Base-by-base conservation (phyloP, 768 basidiomycete genomes). In the Lactarius tabidus region DNA sequence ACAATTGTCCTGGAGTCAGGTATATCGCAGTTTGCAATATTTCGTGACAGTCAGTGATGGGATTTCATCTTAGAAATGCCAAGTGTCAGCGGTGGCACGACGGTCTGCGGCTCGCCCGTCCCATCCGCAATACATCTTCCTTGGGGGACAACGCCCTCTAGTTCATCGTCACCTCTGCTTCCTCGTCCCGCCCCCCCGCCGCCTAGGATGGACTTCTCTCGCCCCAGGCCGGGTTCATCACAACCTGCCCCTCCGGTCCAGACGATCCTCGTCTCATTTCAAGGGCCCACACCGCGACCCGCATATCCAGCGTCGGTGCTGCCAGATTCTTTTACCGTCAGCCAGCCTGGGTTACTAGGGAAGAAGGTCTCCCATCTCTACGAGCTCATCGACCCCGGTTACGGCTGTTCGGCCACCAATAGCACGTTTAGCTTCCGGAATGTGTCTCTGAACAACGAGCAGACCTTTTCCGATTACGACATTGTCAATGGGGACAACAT, bases 1-100 rank as follows among this genome's bases (percentile, higher is more conserved):
- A 65, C 56, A 17, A 52, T 65, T 52, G 18, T 26, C 26, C 23
- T 57, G 6, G 31, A 52, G 39, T 53, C 60, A 20, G 64, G 64
- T 65, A 53, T 38, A 36, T 51, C n/a, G 18, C 18, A 6, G 9
- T 10, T 35, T 35, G 5, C 29, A 31, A 14, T 55, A 9, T 35
- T n/a, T 15, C 18, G 6, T 9, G 18, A 20, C n/a, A 1, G 3
- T 28, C 17, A n/a, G 17, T 52, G 23, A 45, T 33, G 1, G 20
- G 33, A 15, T n/a, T 23, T 14, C 1, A 12, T n/a, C 17, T 3
- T 48, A 66, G 65, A 66, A 7, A 23, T 38, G 18, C 57, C 5
- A 10, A n/a, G 31, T 31, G 6, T 18, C 20, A 8, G 18, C 31
- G 18, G 29, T n/a, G 8, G 28, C 20, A 35, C 38, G 23, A 36